A percentile compares a stretch with the other conserved stretches of the same genome.
These are phyloP conservation scores for Cercospora zeina DNA, from an alignment of 2,329 filamentous ascomycete species.

Conservation along the genomic window DNA sequence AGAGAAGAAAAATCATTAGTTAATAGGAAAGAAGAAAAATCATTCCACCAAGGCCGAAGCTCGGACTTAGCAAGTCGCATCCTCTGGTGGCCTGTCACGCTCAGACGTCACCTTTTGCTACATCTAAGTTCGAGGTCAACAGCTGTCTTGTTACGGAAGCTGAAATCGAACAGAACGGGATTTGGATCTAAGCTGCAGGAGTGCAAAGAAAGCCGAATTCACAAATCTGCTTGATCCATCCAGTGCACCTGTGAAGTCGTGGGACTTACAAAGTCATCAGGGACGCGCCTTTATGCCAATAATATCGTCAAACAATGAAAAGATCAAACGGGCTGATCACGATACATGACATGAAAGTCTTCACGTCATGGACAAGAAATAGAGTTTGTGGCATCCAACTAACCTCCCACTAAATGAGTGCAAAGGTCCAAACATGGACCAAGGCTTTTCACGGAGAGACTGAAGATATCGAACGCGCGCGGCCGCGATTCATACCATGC, in stretches of 20 bases:
- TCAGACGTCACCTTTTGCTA: too few species aligned
- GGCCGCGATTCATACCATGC: background rate
- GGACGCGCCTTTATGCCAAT: background rate
- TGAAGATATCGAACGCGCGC: background rate
- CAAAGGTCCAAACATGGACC: background rate
- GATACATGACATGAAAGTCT: background rate
- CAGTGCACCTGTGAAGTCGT: background rate
- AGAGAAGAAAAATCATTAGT: too few species aligned
- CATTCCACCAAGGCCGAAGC: background rate
- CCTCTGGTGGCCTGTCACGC: background rate
- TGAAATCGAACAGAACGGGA: too few species aligned
- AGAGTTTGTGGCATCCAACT: constrained; percentile 10
- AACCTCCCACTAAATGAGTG: background rate
- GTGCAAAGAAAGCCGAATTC: too few species aligned
- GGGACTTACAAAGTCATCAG: background rate
- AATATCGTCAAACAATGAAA: background rate
- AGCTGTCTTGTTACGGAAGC: too few species aligned
- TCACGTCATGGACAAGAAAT: constrained; percentile 20
- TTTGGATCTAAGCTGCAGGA: too few species aligned
- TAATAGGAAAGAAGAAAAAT: too few species aligned
- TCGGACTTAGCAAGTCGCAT: background rate
- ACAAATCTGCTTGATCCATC: background rate
- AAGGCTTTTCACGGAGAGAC: background rate
- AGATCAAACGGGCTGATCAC: background rate
- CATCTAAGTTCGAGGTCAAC: too few species aligned